These are phyloP conservation scores for Beauveria sp. DNA, from an alignment of 2,329 filamentous ascomycete species.

Conservation along the genomic window DNA sequence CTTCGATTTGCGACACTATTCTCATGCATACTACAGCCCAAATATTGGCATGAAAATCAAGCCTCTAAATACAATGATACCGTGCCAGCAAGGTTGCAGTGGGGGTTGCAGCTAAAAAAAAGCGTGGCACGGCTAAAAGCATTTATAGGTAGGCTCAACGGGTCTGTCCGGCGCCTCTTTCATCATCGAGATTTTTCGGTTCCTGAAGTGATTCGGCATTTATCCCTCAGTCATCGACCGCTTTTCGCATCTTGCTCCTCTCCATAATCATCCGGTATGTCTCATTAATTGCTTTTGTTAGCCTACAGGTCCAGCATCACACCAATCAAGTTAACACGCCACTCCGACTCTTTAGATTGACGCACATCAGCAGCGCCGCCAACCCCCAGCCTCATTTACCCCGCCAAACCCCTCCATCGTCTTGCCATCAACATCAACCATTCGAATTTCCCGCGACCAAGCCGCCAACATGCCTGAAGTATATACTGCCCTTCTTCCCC, in stretches of 20 bases:
- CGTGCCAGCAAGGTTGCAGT: neutral
- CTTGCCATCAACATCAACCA: neutral
- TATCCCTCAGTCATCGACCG: neutral
- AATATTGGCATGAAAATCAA: neutral
- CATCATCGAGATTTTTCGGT: slow-evolving; percentile 4
- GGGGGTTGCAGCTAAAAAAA: neutral
- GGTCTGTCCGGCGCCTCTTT: slow-evolving; percentile 7
- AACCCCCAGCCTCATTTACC: neutral
- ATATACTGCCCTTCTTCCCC: neutral
- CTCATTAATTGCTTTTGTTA: neutral
- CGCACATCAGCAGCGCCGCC: neutral
- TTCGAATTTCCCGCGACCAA: neutral
- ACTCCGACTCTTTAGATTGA: neutral
- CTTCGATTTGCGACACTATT: too few relatives aligned
- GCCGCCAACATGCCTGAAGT: slow-evolving; percentile 12
- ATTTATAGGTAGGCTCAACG: neutral
- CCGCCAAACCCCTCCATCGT: neutral
- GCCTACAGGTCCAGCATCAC: neutral
- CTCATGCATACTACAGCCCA: neutral
- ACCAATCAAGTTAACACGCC: neutral
- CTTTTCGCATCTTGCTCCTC: neutral
- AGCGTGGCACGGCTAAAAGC: neutral
- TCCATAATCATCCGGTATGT: neutral
- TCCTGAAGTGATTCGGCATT: neutral
- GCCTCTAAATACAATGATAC: neutral